A percentile compares a stretch with the other conserved stretches of the same genome.
Conservation (phyloP, 1,284 basidiomycete genomes). For the Cystobasidium slooffiae region DNA sequence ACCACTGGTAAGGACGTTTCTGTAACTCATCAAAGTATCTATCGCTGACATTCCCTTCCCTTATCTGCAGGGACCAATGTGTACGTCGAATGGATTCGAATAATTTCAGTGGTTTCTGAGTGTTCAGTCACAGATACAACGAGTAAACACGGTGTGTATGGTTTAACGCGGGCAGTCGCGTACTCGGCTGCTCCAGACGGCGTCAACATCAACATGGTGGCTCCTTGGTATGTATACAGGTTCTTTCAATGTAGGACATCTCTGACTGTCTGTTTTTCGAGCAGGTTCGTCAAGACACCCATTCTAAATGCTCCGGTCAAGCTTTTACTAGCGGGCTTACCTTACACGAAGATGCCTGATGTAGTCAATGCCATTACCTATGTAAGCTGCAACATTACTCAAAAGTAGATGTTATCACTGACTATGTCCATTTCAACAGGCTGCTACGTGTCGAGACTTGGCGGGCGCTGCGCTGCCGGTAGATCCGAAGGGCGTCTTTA, state of each 20-base stretch:
- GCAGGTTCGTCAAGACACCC: constrained; percentile 59
- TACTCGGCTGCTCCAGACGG: constrained; percentile 57
- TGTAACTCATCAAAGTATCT: background rate
- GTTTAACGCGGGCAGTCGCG: constrained; percentile 63
- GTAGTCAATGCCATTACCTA: constrained; percentile 48
- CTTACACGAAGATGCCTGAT: constrained; percentile 51
- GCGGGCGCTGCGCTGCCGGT: constrained; percentile 44
- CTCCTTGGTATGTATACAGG: constrained; percentile 62
- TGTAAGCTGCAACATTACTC: constrained; percentile 13
- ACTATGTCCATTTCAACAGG: constrained; percentile 6
- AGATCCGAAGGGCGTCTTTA: constrained; percentile 48
- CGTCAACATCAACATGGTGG: constrained; percentile 63
- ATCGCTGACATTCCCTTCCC: constrained; percentile 57
- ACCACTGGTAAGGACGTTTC: constrained; percentile 59
- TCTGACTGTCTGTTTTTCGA: constrained; percentile 1
- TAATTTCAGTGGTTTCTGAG: background rate
- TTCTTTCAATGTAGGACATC: too few relatives aligned
- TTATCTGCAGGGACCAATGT: constrained; percentile 33
- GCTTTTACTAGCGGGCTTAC: constrained; percentile 63
- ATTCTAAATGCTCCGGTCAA: constrained; percentile 61
- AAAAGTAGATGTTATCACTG: background rate
- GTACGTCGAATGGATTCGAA: background rate
- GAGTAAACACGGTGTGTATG: constrained; percentile 56
- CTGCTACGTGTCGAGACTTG: constrained; percentile 13
- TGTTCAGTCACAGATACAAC: background rate